Conservation (phyloP, 805 yeast genomes). For the Candida coleopterorum region DNA sequence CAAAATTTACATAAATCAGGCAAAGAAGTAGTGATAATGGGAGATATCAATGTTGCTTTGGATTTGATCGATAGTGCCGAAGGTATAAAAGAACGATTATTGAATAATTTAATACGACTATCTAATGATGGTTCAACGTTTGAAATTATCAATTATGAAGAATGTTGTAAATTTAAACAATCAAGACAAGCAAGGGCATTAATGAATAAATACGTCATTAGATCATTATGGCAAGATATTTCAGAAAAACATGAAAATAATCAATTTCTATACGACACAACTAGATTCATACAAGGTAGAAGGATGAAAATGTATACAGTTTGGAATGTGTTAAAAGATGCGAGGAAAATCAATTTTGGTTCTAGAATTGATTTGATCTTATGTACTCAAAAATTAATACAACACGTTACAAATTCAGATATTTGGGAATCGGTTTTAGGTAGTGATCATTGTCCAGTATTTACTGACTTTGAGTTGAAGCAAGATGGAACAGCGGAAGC, state of each 20-base stretch:
- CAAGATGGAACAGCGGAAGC: neutral
- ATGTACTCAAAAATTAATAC: conserved; percentile 31
- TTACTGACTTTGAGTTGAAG: conserved; percentile 48
- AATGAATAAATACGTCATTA: conserved; percentile 24
- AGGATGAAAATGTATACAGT: conserved; percentile 74
- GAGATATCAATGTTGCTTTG: conserved; percentile 81
- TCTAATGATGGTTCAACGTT: conserved; percentile 13
- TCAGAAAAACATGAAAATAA: neutral
- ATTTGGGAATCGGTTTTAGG: conserved; percentile 75
- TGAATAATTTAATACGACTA: conserved; percentile 28
- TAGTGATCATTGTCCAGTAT: conserved; percentile 94
- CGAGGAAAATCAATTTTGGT: conserved; percentile 80
- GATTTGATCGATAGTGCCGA: conserved; percentile 85
- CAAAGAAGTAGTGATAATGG: conserved; percentile 73
- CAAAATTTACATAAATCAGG: conserved; percentile 48
- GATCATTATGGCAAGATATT: conserved; percentile 13
- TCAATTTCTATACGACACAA: conserved; percentile 50
- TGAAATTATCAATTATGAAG: conserved; percentile 21
- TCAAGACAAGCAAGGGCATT: conserved; percentile 26
- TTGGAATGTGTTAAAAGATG: conserved; percentile 79
- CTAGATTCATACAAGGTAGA: conserved; percentile 53
- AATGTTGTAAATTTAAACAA: conserved; percentile 31
- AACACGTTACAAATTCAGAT: conserved; percentile 34
- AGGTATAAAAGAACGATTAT: conserved; percentile 42
- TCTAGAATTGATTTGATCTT: conserved; percentile 82